phyloP scores from a whole-genome alignment of 345 rosid species.

The Hibiscus tridactylites region DNA sequence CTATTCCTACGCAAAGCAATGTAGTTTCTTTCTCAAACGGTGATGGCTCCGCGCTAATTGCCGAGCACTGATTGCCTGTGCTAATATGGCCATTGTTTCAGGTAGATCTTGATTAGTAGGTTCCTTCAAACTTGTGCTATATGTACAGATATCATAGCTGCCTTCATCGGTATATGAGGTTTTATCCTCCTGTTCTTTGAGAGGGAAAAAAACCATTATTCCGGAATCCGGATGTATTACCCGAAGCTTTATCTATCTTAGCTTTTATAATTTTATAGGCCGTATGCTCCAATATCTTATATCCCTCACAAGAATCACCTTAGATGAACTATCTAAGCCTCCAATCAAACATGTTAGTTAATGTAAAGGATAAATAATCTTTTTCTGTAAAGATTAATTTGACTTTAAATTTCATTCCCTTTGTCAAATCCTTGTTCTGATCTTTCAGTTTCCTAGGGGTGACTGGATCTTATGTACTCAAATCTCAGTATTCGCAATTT shows the following conservation, averaged over 20 bases:
- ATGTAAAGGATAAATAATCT: not conserved
- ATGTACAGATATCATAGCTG: slow-evolving; percentile 44
- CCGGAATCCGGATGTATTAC: slow-evolving; percentile 11
- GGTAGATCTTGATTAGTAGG: slow-evolving; percentile 16
- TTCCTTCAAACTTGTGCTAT: slow-evolving; percentile 18
- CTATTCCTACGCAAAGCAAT: slow-evolving; percentile 28
- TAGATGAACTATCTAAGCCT: not conserved
- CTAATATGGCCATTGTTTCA: slow-evolving; percentile 9
- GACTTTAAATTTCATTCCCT: not conserved
- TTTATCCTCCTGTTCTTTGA: slow-evolving; percentile 2
- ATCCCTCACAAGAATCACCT: not conserved
- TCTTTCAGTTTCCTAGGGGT: not conserved
- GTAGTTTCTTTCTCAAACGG: slow-evolving; percentile 36
- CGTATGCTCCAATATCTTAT: not conserved
- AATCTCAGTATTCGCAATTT: too few species aligned
- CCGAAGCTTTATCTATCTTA: slow-evolving; percentile 12
- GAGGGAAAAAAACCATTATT: not conserved
- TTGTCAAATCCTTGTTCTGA: not conserved
- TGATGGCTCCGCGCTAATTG: slow-evolving; percentile 31
- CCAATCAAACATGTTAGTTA: not conserved
- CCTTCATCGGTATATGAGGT: slow-evolving; percentile 27
- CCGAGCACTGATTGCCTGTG: slow-evolving; percentile 17
- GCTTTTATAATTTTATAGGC: not conserved
- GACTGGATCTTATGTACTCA: too few species aligned
- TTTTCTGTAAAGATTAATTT: not conserved